Percentiles rank a stretch among this genome's conserved stretches.
These are phyloP conservation scores for Pestalotiopsis sp. DNA, from an alignment of 2,329 filamentous ascomycete species.

Conservation along the genomic window DNA sequence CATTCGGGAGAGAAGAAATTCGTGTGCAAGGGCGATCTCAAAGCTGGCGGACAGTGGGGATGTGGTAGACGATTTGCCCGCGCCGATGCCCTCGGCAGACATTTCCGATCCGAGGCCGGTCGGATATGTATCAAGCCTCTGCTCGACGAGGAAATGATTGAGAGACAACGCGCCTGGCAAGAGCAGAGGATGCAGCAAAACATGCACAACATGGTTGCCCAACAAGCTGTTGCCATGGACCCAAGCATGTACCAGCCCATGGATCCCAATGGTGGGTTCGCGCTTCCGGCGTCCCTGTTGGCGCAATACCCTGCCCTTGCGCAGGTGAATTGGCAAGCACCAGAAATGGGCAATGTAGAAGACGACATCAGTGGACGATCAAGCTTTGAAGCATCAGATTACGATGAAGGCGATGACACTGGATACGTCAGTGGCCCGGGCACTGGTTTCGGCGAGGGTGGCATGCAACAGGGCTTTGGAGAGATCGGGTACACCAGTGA, in stretches of 20 bases:
- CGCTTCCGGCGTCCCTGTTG: slow-evolving; percentile 83
- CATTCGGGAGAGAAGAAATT: slow-evolving; percentile 99
- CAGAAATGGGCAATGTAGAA: slow-evolving; percentile 70
- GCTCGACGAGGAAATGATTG: slow-evolving; percentile 88
- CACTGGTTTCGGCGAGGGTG: slow-evolving; percentile 59
- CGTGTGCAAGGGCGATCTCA: slow-evolving; percentile 89
- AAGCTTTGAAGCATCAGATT: slow-evolving; percentile 81
- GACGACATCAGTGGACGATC: slow-evolving; percentile 78
- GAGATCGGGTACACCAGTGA: slow-evolving; percentile 58
- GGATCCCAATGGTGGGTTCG: slow-evolving; percentile 63
- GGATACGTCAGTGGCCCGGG: slow-evolving; percentile 68
- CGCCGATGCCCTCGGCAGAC: slow-evolving; percentile 89
- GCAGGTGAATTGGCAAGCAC: slow-evolving; percentile 76
- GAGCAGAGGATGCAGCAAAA: slow-evolving; percentile 69
- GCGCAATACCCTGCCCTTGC: slow-evolving; percentile 94
- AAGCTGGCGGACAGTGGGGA: slow-evolving; percentile 83
- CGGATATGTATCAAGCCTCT: slow-evolving; percentile 97
- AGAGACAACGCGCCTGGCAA: slow-evolving; percentile 74
- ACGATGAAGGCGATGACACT: slow-evolving; percentile 71
- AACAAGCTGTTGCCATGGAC: slow-evolving; percentile 42
- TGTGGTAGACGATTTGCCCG: slow-evolving; percentile 92
- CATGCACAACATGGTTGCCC: slow-evolving; percentile 58
- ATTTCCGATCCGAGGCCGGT: slow-evolving; percentile 94
- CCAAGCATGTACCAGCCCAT: slow-evolving; percentile 59
- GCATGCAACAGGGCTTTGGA: slow-evolving; percentile 56